Percentiles rank a stretch among this genome's conserved stretches.
Evolutionary conservation across 768 basidiomycete genomes (phyloP).

Genomic region (Calocybe gangraenosa): DNA sequence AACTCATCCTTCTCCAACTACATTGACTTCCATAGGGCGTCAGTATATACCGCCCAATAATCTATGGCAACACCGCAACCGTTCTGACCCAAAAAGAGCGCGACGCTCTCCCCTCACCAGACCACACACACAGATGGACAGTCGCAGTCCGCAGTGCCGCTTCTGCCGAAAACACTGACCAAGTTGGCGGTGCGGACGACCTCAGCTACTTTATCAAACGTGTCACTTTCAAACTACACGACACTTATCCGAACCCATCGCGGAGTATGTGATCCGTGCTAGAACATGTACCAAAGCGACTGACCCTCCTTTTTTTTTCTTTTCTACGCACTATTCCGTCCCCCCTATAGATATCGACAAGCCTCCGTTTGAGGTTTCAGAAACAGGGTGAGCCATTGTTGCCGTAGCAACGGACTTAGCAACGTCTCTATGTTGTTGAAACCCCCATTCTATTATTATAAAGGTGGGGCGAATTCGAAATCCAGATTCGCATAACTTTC

Average conservation of each 20-base stretch:
- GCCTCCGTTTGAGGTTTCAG: slow-evolving; percentile 91
- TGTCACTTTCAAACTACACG: slow-evolving; percentile 96
- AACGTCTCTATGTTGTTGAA: neutral
- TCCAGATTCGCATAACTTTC: slow-evolving; percentile 89
- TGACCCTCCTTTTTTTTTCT: neutral
- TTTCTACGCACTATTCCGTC: neutral
- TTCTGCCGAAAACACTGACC: slow-evolving; percentile 64
- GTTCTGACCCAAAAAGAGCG: slow-evolving; percentile 74
- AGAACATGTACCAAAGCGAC: slow-evolving; percentile 1
- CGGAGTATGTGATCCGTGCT: slow-evolving; percentile 79
- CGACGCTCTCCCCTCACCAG: slow-evolving; percentile 46
- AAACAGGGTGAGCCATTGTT: slow-evolving; percentile 69
- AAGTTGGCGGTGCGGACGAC: slow-evolving; percentile 89
- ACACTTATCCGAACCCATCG: slow-evolving; percentile 89
- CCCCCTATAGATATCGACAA: slow-evolving; percentile 92
- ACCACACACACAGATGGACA: slow-evolving; percentile 96
- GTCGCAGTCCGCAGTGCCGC: slow-evolving; percentile 90
- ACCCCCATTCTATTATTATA: neutral
- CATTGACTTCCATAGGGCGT: slow-evolving; percentile 54
- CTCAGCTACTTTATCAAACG: slow-evolving; percentile 89
- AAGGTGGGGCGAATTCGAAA: slow-evolving; percentile 98
- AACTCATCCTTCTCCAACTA: slow-evolving; percentile 8
- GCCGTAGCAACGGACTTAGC: neutral
- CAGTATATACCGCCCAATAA: slow-evolving; percentile 83
- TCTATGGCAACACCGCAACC: slow-evolving; percentile 92